Evolutionary conservation across 1,284 basidiomycete genomes (phyloP).

Genomic region (Ceratobasidium sp.): DNA sequence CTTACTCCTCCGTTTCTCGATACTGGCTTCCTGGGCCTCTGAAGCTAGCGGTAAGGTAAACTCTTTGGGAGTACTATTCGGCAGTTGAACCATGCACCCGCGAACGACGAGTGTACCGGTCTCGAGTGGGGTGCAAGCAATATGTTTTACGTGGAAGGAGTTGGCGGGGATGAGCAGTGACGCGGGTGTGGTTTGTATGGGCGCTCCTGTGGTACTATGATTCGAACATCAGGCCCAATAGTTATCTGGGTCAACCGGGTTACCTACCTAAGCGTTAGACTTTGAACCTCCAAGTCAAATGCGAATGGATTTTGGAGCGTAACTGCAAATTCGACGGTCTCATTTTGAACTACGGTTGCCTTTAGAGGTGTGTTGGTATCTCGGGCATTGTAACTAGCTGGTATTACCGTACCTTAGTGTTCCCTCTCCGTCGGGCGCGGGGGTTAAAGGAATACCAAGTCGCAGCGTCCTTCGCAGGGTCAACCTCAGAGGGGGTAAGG

Average conservation of each 20-base stretch:
- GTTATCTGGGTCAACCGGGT: background rate
- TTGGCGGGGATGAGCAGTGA: conserved; percentile 71
- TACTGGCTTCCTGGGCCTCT: conserved; percentile 69
- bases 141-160: conserved; percentile 72
- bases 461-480: conserved; percentile 46
- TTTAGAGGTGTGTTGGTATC: conserved; percentile 51
- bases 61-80: conserved; percentile 72
- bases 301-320: conserved; percentile 89
- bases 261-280: conserved; percentile 76
- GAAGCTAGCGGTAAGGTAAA: conserved; percentile 79
- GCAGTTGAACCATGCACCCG: conserved; percentile 78
- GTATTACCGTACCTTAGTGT: conserved; percentile 60
- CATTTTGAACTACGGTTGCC: conserved; percentile 79
- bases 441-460: conserved; percentile 38
- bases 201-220: conserved; percentile 77
- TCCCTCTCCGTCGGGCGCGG: conserved; percentile 51
- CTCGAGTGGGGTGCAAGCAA: conserved; percentile 70
- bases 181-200: conserved; percentile 68
- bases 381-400: no score
- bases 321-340: conserved; percentile 78
- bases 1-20: conserved; percentile 62
- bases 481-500: conserved; percentile 45
- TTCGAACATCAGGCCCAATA: conserved; percentile 23
- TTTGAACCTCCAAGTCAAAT: conserved; percentile 86
- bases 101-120: conserved; percentile 73